A percentile compares a stretch with the other conserved stretches of the same genome.
Conservation (phyloP, 2,329 filamentous ascomycete species). For the Biscogniauxia sp. region DNA sequence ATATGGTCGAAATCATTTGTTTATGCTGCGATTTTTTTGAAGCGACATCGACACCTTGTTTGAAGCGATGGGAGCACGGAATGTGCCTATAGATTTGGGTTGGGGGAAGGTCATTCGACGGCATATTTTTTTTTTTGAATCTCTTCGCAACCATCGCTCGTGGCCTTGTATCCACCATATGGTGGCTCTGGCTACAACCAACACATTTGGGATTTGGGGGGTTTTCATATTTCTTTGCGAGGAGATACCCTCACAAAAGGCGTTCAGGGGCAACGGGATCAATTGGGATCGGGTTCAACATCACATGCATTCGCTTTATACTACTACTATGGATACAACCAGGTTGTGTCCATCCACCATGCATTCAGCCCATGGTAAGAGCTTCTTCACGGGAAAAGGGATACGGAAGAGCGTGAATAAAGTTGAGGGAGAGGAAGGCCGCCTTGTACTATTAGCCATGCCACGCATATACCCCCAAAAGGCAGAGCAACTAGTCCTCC, state of each 20-base stretch:
- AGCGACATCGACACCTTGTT: slow-evolving; percentile 24
- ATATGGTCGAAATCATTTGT: slow-evolving; percentile 9
- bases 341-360: neutral
- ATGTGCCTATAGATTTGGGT: slow-evolving; percentile 28
- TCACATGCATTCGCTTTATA: slow-evolving; percentile 22
- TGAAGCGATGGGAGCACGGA: slow-evolving; percentile 28
- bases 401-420: slow-evolving; percentile 10
- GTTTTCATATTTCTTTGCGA: slow-evolving; percentile 19
- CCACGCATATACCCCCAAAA: slow-evolving; percentile 26
- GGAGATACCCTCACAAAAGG: slow-evolving; percentile 33
- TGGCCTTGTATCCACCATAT: slow-evolving; percentile 16
- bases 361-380: slow-evolving; percentile 11
- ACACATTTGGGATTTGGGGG: slow-evolving; percentile 17
- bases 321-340: slow-evolving; percentile 6
- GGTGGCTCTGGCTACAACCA: slow-evolving; percentile 18
- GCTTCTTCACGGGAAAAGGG: slow-evolving; percentile 16
- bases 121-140: slow-evolving; percentile 28
- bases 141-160: slow-evolving; percentile 26
- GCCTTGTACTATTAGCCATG: slow-evolving; percentile 25
- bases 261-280: slow-evolving; percentile 24
- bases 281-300: slow-evolving; percentile 10
- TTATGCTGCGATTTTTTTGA: slow-evolving; percentile 20
- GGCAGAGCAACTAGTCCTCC: slow-evolving; percentile 20
- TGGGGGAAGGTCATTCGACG: slow-evolving; percentile 23
- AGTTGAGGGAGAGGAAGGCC: slow-evolving; percentile 14